Evolutionary conservation across 1,284 basidiomycete genomes (phyloP).

Genomic region (Trichosporon ovoides): DNA sequence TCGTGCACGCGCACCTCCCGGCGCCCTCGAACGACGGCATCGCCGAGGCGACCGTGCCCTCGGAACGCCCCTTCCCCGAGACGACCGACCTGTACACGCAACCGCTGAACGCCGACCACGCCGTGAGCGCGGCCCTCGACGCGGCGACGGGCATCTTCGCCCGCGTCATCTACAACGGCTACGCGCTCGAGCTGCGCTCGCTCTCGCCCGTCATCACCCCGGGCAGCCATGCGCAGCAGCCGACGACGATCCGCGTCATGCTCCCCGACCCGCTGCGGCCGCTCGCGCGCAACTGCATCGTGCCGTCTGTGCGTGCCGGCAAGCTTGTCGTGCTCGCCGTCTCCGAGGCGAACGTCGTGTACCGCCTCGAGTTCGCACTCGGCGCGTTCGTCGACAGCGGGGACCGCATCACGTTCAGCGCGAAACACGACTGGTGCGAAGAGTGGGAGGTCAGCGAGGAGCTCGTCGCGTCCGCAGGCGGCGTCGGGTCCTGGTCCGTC

Average conservation of each 20-base stretch:
- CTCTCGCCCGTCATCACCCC: slow-evolving; percentile 51
- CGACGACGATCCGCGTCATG: slow-evolving; percentile 64
- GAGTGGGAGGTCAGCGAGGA: slow-evolving; percentile 39
- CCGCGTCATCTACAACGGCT: slow-evolving; percentile 67
- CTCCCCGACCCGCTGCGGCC: slow-evolving; percentile 65
- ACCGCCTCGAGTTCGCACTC: slow-evolving; percentile 63
- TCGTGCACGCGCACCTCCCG: slow-evolving; percentile 41
- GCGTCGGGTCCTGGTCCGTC: slow-evolving; percentile 56
- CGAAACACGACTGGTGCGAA: slow-evolving; percentile 37
- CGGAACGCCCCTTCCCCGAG: slow-evolving; percentile 53
- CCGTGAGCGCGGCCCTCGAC: slow-evolving; percentile 60
- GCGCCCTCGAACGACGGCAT: slow-evolving; percentile 26
- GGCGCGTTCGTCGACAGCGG: slow-evolving; percentile 22
- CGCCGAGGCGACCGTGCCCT: slow-evolving; percentile 29
- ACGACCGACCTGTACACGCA: slow-evolving; percentile 48
- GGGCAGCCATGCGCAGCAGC: slow-evolving; percentile 31
- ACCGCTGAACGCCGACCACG: slow-evolving; percentile 66
- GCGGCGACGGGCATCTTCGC: slow-evolving; percentile 63
- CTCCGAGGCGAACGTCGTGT: slow-evolving; percentile 67
- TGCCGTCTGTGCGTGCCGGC: slow-evolving; percentile 55
- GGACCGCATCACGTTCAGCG: slow-evolving; percentile 29
- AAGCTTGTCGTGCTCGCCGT: slow-evolving; percentile 68
- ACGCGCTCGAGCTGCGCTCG: slow-evolving; percentile 70
- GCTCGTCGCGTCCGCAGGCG: slow-evolving; percentile 25
- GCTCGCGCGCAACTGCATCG: slow-evolving; percentile 53